Percentiles rank a stretch among this genome's conserved stretches.
Conservation (phyloP, 1,284 basidiomycete genomes). For the Ganoderma sinense region DNA sequence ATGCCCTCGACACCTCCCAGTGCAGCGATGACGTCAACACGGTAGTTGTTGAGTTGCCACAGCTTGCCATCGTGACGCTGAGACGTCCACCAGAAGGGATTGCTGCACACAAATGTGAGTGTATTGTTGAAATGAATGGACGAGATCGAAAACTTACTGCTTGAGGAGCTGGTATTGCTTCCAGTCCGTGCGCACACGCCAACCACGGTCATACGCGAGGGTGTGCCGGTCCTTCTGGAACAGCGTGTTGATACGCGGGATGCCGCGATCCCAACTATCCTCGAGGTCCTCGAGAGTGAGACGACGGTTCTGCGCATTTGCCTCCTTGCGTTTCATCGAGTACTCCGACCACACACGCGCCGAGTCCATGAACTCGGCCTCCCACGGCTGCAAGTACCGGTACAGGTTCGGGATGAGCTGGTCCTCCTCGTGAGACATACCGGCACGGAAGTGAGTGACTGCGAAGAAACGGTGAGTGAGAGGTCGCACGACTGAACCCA, state of each 20-base stretch:
- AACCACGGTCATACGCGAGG: constrained; percentile 97
- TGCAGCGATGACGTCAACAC: constrained; percentile 99
- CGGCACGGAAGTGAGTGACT: constrained; percentile 97
- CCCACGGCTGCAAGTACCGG: constrained; percentile 98
- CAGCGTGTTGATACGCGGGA: constrained; percentile 96
- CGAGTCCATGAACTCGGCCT: constrained; percentile 98
- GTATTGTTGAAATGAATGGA: neutral
- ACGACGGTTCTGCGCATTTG: constrained; percentile 96
- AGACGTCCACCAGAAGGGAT: constrained; percentile 99
- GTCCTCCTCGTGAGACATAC: constrained; percentile 95
- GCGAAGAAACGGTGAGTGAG: constrained; percentile 21
- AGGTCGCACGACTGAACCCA: constrained; percentile 26
- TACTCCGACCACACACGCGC: constrained; percentile 99
- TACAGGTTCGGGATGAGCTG: constrained; percentile 97
- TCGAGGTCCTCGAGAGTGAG: constrained; percentile 97
- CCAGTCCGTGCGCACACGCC: constrained; percentile 96
- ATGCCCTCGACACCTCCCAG: constrained; percentile 98
- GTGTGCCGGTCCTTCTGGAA: constrained; percentile 99
- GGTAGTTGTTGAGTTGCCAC: constrained; percentile 98
- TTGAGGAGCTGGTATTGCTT: constrained; percentile 97
- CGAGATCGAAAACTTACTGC: constrained; percentile 58
- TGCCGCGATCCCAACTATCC: constrained; percentile 98
- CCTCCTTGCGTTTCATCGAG: constrained; percentile 99
- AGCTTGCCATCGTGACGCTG: constrained; percentile 98
- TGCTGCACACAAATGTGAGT: constrained; percentile 51